Percentiles rank a stretch among this genome's conserved stretches.
These are phyloP conservation scores for Cladophialophora immunda DNA, from an alignment of 2,329 filamentous ascomycete genomes.

Conservation along the genomic window DNA sequence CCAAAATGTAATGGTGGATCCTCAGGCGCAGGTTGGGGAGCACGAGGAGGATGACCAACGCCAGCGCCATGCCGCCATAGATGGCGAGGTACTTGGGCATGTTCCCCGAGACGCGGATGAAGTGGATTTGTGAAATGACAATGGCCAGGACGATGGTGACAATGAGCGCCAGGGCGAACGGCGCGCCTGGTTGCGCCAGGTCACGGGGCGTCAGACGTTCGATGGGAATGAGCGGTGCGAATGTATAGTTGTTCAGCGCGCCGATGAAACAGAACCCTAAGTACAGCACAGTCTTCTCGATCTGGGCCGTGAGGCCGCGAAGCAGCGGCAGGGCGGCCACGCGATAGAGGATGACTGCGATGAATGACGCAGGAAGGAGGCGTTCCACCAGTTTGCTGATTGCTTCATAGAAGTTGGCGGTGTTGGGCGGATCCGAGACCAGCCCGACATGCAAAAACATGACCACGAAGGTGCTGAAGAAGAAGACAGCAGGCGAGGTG, in stretches of 20 bases:
- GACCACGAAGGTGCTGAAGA: constrained; percentile 80
- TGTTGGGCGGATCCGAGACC: constrained; percentile 83
- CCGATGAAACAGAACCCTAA: constrained; percentile 91
- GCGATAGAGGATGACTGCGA: constrained; percentile 85
- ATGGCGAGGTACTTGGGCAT: constrained; percentile 79
- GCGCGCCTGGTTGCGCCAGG: constrained; percentile 88
- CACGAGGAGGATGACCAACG: constrained; percentile 74
- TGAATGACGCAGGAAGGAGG: constrained; percentile 86
- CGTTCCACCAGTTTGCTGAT: constrained; percentile 81
- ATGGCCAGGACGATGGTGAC: constrained; percentile 74
- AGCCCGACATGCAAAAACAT: constrained; percentile 91
- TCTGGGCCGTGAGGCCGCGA: constrained; percentile 75
- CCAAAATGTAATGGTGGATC: constrained; percentile 95
- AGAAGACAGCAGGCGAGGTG: constrained; percentile 79
- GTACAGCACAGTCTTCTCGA: constrained; percentile 92
- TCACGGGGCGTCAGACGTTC: constrained; percentile 91
- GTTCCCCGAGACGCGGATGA: constrained; percentile 83
- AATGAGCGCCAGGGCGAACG: constrained; percentile 80
- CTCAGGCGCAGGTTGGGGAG: constrained; percentile 82
- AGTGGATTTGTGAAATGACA: constrained; percentile 79
- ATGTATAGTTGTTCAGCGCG: constrained; percentile 91
- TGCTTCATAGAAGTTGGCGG: constrained; percentile 72
- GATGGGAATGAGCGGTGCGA: constrained; percentile 87
- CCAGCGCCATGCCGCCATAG: constrained; percentile 73
- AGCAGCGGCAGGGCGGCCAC: constrained; percentile 80